These are phyloP conservation scores for Pezizomycotina sp. DNA, from an alignment of 2,329 filamentous ascomycete species.

Conservation along the genomic window DNA sequence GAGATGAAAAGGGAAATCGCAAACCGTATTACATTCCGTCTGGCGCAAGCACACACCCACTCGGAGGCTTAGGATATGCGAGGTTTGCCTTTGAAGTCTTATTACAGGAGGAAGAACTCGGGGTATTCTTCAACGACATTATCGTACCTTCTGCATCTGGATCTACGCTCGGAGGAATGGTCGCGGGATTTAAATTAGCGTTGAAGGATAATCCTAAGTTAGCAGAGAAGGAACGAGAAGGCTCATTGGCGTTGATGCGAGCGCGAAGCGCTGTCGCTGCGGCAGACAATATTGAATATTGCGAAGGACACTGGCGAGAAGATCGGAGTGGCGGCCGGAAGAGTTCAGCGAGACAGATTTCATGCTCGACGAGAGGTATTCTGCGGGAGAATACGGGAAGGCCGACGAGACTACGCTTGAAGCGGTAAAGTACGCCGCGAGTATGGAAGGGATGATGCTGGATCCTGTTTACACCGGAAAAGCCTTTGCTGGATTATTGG, in stretches of 20 bases:
- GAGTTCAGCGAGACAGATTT: slow-evolving; percentile 48
- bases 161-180: slow-evolving; percentile 53
- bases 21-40: slow-evolving; percentile 58
- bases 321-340: slow-evolving; percentile 43
- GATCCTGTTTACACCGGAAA: slow-evolving; percentile 65
- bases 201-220: slow-evolving; percentile 36
- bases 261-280: slow-evolving; percentile 44
- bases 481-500: slow-evolving; percentile 55
- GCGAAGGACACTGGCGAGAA: slow-evolving; percentile 45
- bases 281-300: slow-evolving; percentile 48
- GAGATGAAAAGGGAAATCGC: slow-evolving; percentile 35
- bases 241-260: slow-evolving; percentile 54
- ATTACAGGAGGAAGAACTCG: slow-evolving; percentile 44
- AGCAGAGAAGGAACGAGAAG: slow-evolving; percentile 33
- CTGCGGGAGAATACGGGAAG: slow-evolving; percentile 51
- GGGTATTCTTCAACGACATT: slow-evolving; percentile 51
- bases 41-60: slow-evolving; percentile 51
- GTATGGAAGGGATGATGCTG: slow-evolving; percentile 55
- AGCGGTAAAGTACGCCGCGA: slow-evolving; percentile 51
- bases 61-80: slow-evolving; percentile 54
- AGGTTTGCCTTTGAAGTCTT: slow-evolving; percentile 54
- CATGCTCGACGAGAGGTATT: slow-evolving; percentile 47
- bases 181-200: slow-evolving; percentile 53
- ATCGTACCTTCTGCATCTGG: slow-evolving; percentile 57
- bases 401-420: slow-evolving; percentile 48